These are phyloP conservation scores for Globisporangium okanoganense DNA, from an alignment of 352 stramenopile species.

Conservation along the genomic window DNA sequence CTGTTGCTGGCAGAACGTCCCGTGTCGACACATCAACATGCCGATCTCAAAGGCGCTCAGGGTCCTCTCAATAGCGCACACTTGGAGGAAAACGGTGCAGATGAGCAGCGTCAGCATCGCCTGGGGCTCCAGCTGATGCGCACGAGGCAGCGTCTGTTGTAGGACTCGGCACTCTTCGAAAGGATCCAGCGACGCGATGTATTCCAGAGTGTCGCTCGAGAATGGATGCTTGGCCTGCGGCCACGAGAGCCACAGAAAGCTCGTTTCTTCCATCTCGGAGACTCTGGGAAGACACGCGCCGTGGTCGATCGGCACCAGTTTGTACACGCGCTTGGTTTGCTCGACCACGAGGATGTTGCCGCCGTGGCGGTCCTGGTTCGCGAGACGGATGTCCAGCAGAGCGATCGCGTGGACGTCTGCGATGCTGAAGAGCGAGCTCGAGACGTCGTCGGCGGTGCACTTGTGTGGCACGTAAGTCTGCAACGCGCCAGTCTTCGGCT, in stretches of 20 bases:
- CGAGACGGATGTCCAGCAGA: slow-evolving; percentile 74
- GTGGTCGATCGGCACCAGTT: slow-evolving; percentile 75
- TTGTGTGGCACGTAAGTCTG: slow-evolving; percentile 64
- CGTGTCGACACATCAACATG: slow-evolving; percentile 50
- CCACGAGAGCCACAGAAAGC: slow-evolving; percentile 71
- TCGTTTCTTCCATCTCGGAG: slow-evolving; percentile 44
- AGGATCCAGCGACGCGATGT: slow-evolving; percentile 38
- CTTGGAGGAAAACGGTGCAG: slow-evolving; percentile 48
- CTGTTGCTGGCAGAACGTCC: slow-evolving; percentile 22
- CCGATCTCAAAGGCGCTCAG: slow-evolving; percentile 56
- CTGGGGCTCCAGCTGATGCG: slow-evolving; percentile 29
- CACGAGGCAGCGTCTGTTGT: slow-evolving; percentile 17
- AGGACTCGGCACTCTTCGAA: slow-evolving; percentile 30
- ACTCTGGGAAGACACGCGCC: slow-evolving; percentile 61
- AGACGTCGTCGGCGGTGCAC: slow-evolving; percentile 59
- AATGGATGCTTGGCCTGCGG: slow-evolving; percentile 56
- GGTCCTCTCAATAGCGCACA: slow-evolving; percentile 34
- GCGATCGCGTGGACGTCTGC: slow-evolving; percentile 67
- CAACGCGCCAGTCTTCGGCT: slow-evolving; percentile 43
- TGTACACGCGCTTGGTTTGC: slow-evolving; percentile 20
- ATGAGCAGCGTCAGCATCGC: slow-evolving; percentile 44
- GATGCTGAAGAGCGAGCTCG: slow-evolving; percentile 33
- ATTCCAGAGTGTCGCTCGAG: slow-evolving; percentile 17
- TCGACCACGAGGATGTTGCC: slow-evolving; percentile 67
- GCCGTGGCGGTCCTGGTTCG: slow-evolving; percentile 77